Evolutionary conservation across 208 protist genomes (phyloP).

Genomic region (Crithidia sp.): DNA sequence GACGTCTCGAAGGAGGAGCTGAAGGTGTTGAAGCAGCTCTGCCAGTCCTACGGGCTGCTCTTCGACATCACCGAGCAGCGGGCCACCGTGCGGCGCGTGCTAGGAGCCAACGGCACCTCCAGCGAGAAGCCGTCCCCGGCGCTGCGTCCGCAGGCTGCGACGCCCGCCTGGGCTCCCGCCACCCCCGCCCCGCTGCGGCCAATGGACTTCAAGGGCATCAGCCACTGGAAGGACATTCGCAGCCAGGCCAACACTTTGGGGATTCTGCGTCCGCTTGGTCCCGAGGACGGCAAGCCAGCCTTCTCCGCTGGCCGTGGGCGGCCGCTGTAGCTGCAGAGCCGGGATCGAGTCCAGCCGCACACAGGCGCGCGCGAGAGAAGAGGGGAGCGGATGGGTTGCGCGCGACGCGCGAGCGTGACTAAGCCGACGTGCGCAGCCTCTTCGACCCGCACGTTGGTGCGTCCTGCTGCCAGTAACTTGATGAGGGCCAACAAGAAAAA

Average conservation of each 20-base stretch:
- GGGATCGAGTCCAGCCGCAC: too few species aligned
- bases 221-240: constrained; percentile 76
- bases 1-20: constrained; percentile 75
- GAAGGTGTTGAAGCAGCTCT: constrained; percentile 80
- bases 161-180: constrained; percentile 44
- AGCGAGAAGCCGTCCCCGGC: constrained; percentile 70
- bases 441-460: too few species aligned
- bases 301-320: constrained; percentile 73
- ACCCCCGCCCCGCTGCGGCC: constrained; percentile 64
- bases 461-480: too few species aligned
- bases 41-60: constrained; percentile 68
- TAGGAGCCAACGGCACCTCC: constrained; percentile 34
- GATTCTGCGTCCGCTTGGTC: constrained; percentile 58
- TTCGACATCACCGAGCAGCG: constrained; percentile 64
- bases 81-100: constrained; percentile 70
- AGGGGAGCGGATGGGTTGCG: not conserved
- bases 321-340: constrained; percentile 28
- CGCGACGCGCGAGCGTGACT: too few species aligned
- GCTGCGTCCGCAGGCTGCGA: constrained; percentile 40
- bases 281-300: constrained; percentile 52
- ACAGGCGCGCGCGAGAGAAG: not conserved
- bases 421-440: too few species aligned
- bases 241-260: constrained; percentile 43
- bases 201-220: constrained; percentile 80
- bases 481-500: too few species aligned